Base-by-base conservation (phyloP, 331 rosid genomes). In the Quercus tomentella region DNA sequence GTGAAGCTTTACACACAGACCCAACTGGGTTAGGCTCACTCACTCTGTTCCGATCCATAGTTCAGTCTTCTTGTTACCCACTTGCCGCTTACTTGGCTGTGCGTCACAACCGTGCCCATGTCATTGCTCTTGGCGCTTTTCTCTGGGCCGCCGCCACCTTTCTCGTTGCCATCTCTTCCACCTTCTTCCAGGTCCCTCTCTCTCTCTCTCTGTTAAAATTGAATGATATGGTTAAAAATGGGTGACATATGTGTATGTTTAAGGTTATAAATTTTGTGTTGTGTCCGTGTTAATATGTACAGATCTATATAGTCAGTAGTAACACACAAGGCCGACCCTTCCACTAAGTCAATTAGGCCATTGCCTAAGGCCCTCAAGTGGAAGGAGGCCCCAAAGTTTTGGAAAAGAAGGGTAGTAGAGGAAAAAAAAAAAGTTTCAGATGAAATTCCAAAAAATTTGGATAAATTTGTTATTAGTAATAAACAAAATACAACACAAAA, bases 131-230 rank as follows among this genome's bases (percentile, higher is more conserved):
- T 2, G 98, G 98, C 4, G 97, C 97, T 41, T 90, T 94, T 81
- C 98, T 91, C 8, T 92, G 97, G 97, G 97, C 97, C 6, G 87
- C 94, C 2, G 93, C 98, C 54, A 94, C 98, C 0, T 91, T 92
- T 78, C 91, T 90, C 33, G 94, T 94, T 26, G 97, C 91, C 68
- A 55, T 94, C 56, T 92, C 97, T 69, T 80, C 94, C 82, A 88
- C 97, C 77, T 92, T 91, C 88, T 81, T 85, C 14, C 97, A 94
- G 97, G 97, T 90, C n/a, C 49, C 1, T 20, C 62, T 2, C 62
- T 21, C 43, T 43, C 52, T 2, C 33, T 74, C 43, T 35, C 9
- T 6, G 26, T 76, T 2, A 3, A 20, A 26, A 21, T 23, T 25
- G 17, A 1, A 1, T 78, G 45, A 7, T 67, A 7, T 26, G 20